Evolutionary conservation across 345 rosid genomes (phyloP), one percentile per base, ranked within the genome.

Genomic region (Salix viminalis): DNA sequence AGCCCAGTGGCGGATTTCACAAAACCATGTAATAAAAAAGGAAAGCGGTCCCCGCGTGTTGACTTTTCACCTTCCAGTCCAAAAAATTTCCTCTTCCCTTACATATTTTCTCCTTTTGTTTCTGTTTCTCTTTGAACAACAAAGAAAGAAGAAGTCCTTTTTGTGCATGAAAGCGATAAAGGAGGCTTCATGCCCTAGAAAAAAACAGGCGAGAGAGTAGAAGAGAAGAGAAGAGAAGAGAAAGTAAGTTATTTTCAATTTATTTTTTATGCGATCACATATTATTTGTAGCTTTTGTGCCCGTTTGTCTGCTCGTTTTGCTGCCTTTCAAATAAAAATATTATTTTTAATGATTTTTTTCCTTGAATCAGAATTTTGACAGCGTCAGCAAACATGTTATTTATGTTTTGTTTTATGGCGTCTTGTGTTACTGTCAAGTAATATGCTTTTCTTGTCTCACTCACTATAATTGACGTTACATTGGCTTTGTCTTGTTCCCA

Each of bases 1-100:
- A 5, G 14, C 30, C 52, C 10, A 28, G 67, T 54, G 84, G 85
- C 87, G 86, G 90, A 84, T 71, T 77, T 77, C 81, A 81, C 86
- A 78, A 87, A 75, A 83, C 56, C 56, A 80, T 65, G 74, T 77
- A 72, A 52, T 44, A 9, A 69, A n/a, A 74, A 18, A 18, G n/a
- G 70, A 7, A 10, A 12, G 70, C 69, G 83, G 86, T 67, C 28
- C 86, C 86, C 85, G 74, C 79, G 4, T 16, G 23, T 54, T 60
- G 62, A 10, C 50, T 68, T 61, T 21, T 50, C 48, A 44, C 50
- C 50, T 0, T 44, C 8, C 44, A 9, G 44, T 41, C 44, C 44
- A 41, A 9, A 41, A 26, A 58, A 0, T 21, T 32, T n/a, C 8
- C 60, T 58, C 18, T 36, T 39, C 65, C 13, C 34, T 42, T 24